Percentiles rank a stretch among this genome's conserved stretches.
These are phyloP conservation scores for Huntiella moniliformis DNA, from an alignment of 2,329 filamentous ascomycete species.

Conservation along the genomic window DNA sequence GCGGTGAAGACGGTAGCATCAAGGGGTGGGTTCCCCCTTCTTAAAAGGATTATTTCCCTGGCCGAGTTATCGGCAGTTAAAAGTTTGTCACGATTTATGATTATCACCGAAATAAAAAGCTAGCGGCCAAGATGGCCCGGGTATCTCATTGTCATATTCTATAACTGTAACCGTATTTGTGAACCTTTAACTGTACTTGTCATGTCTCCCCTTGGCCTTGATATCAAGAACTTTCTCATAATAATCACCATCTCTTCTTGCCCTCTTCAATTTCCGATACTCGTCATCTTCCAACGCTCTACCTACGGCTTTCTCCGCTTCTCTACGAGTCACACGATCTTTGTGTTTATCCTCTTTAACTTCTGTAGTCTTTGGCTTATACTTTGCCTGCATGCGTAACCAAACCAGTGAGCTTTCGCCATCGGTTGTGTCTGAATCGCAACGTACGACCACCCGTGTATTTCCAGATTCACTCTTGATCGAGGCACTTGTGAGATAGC, in stretches of 20 bases:
- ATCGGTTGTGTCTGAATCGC: conserved; percentile 50
- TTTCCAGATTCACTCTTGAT: conserved; percentile 34
- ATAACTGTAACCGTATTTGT: conserved; percentile 1
- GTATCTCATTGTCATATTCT: conserved; percentile 3
- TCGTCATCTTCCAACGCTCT: conserved; percentile 66
- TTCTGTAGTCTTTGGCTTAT: conserved; percentile 61
- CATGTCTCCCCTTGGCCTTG: conserved; percentile 82
- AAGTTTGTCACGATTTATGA: too few relatives aligned
- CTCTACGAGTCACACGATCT: conserved; percentile 70
- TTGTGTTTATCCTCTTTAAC: conserved; percentile 66
- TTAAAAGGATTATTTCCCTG: conserved; percentile 5
- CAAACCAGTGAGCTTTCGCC: conserved; percentile 54
- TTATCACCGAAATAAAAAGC: too few relatives aligned
- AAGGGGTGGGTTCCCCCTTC: conserved; percentile 31
- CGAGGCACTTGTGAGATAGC: conserved; percentile 41
- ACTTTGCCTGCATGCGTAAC: conserved; percentile 85
- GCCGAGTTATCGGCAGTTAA: too few relatives aligned
- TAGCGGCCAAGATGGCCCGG: neutral
- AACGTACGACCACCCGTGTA: conserved; percentile 46
- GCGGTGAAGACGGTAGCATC: conserved; percentile 38
- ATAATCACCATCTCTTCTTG: conserved; percentile 71
- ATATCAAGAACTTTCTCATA: conserved; percentile 73
- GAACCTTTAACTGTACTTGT: conserved; percentile 42
- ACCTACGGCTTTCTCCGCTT: conserved; percentile 67
- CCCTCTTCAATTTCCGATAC: conserved; percentile 63